Conservation (phyloP, 768 basidiomycete species). For the Steccherinum ochraceum region DNA sequence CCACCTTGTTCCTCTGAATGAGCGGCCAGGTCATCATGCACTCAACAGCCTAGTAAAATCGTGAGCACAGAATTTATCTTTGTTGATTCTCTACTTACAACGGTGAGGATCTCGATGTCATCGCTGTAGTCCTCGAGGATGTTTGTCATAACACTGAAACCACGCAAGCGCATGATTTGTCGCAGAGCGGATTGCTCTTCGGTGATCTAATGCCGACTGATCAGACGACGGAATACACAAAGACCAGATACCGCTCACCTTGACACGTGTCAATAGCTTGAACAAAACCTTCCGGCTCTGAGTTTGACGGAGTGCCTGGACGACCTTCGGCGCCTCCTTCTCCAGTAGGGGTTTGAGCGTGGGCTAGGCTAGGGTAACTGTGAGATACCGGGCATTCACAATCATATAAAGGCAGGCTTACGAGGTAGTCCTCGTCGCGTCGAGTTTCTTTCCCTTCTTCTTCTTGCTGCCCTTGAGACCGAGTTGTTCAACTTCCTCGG, state of each 20-base stretch:
- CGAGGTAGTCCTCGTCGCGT: constrained; percentile 92
- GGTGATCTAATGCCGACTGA: constrained; percentile 88
- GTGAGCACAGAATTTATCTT: no score
- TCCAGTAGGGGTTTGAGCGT: constrained; percentile 66
- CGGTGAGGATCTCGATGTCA: constrained; percentile 63
- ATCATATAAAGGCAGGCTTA: no score
- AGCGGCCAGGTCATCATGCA: constrained; percentile 78
- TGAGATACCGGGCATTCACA: no score
- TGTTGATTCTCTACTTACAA: no score
- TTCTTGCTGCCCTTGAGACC: constrained; percentile 84
- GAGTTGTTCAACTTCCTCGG: constrained; percentile 79
- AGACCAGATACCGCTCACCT: constrained; percentile 37
- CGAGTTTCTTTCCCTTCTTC: constrained; percentile 88
- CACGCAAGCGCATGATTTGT: constrained; percentile 87
- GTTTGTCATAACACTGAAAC: constrained; percentile 88
- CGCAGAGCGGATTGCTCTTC: constrained; percentile 72
- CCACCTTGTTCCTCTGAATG: constrained; percentile 84
- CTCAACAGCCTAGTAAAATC: constrained; percentile 58
- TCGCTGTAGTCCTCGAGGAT: constrained; percentile 70
- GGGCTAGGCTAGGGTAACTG: constrained; percentile 51
- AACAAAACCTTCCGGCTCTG: constrained; percentile 73
- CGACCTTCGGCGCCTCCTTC: constrained; percentile 85
- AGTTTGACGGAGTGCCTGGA: constrained; percentile 88
- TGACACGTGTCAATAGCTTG: constrained; percentile 81
- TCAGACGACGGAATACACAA: no score